These are phyloP conservation scores for Microcos paniculata DNA, from an alignment of 345 rosid genomes.

Conservation along the genomic window DNA sequence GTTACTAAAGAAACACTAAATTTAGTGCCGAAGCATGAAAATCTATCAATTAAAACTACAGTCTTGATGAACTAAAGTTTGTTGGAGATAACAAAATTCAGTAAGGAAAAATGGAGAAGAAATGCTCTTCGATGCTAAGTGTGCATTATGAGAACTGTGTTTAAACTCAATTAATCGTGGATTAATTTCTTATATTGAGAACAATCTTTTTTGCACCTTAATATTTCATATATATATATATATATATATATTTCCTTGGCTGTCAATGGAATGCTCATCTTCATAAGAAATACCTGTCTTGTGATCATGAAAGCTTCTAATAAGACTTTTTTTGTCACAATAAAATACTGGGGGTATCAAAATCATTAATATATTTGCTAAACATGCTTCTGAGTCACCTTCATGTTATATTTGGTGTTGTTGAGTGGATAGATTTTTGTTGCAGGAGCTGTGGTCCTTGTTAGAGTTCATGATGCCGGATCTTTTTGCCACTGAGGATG, in stretches of 20 bases:
- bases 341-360: not conserved
- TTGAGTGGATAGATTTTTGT: conserved; percentile 20
- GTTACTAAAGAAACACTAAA: not conserved
- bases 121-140: not conserved
- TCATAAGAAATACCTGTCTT: not conserved
- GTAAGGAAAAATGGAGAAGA: not conserved
- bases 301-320: not conserved
- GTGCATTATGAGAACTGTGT: not conserved
- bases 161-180: not conserved
- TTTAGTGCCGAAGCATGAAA: conserved; percentile 1
- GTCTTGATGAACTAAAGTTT: not conserved
- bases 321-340: not conserved
- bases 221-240: not conserved
- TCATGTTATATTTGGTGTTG: conserved; percentile 13
- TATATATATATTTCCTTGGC: too few relatives aligned
- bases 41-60: not conserved
- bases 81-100: not conserved
- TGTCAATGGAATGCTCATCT: not conserved
- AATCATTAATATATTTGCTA: not conserved
- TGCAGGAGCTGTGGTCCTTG: conserved; percentile 94
- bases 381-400: conserved; percentile 4
- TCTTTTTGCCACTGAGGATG: conserved; percentile 89
- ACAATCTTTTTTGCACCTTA: not conserved
- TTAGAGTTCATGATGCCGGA: conserved; percentile 97
- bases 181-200: not conserved